These are phyloP conservation scores for Citrullus amarus DNA, from an alignment of 306 rosid species.

Conservation along the genomic window DNA sequence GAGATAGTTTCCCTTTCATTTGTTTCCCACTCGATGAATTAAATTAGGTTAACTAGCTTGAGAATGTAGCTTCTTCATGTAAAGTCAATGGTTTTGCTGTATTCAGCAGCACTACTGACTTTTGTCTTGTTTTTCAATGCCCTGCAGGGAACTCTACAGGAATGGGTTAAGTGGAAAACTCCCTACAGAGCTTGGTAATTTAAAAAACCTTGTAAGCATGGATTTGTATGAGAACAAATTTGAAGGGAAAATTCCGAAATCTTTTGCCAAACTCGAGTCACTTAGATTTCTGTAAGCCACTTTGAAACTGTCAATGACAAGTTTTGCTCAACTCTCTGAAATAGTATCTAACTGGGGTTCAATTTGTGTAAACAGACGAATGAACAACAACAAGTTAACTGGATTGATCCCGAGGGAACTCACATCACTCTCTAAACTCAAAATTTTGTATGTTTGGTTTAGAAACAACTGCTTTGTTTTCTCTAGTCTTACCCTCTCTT, in stretches of 20 bases:
- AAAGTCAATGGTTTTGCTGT: background rate
- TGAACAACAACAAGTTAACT: conserved; percentile 63
- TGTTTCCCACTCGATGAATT: background rate
- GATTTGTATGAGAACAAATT: conserved; percentile 79
- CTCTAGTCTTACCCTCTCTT: background rate
- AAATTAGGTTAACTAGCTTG: background rate
- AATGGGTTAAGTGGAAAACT: conserved; percentile 61
- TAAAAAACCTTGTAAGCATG: conserved; percentile 68
- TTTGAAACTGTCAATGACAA: background rate
- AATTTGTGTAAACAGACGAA: conserved; percentile 32
- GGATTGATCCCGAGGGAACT: conserved; percentile 89
- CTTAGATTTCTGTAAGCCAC: conserved; percentile 69
- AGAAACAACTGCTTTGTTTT: background rate
- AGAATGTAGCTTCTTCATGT: background rate
- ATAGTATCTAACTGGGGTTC: conserved; percentile 6
- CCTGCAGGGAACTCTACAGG: conserved; percentile 77
- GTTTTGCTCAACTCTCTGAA: background rate
- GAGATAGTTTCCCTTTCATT: background rate
- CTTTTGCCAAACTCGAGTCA: conserved; percentile 72
- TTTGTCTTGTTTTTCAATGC: background rate
- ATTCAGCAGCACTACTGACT: background rate
- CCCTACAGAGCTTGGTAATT: conserved; percentile 64
- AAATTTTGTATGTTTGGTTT: conserved; percentile 55
- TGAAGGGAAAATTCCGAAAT: conserved; percentile 64
- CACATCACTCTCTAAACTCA: conserved; percentile 53